Evolutionary conservation across 176 grass and related monocot genomes (phyloP), one percentile per base, ranked within the genome.

Genomic region (Luzula sylvatica): DNA sequence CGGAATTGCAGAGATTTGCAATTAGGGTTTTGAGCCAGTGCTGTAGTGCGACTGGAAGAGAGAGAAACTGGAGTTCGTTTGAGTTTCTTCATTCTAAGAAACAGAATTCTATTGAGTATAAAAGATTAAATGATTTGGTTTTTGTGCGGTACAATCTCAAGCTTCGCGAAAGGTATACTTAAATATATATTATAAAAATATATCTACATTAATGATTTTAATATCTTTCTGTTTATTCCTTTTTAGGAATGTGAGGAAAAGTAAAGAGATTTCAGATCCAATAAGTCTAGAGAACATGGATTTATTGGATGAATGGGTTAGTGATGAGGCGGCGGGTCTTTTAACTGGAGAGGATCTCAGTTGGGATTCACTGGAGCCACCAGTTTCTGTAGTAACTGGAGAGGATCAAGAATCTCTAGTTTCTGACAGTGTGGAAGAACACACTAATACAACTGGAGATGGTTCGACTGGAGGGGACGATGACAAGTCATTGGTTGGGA

Each of bases 131-230:
- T 26, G 70, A 69, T 74, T 53, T 73, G 20, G 55, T 20, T 26
- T 69, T 80, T 35, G 51, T 74, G 39, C 13, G 50, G 12, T 66
- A 71, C 28, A 78, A 78, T 40, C 59, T 58, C 28, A 72, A 40
- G 44, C 35, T 72, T 41, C 28, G 56, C 42, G 46, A 72, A 53
- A 18, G 46, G 47, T 72, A n/a, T n/a, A 50, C 25, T 9, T 7
- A 35, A 32, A 32, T 32, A n/a, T n/a, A n/a, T n/a, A 8, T 32
- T 32, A 32, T 8, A 32, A 41, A 60, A 60, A 7, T 17, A 41
- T 5, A 59, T 39, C 2, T 30, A 39, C 7, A 7, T 42, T 19
- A 41, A 2, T 61, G 16, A 11, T 3, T 43, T 13, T 42, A 17
- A 0, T 23, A 15, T 20, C 38, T 2, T 61, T 2, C 15, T n/a